Base-by-base conservation (phyloP, 2,329 filamentous ascomycete species). In the Saccharata proteae region DNA sequence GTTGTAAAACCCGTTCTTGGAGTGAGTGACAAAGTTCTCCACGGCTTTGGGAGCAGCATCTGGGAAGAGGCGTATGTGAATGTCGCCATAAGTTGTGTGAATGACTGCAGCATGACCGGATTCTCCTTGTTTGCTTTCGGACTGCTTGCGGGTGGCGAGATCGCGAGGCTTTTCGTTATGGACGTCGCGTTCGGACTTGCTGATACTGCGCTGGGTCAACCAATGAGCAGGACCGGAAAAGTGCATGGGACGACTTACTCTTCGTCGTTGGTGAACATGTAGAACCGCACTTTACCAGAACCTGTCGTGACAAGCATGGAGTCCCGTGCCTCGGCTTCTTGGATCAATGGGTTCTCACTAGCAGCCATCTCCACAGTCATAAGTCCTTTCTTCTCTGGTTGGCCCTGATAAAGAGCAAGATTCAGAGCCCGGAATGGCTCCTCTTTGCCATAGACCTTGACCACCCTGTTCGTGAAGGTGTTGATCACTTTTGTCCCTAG, bases 331-430 rank as follows among this genome's bases (percentile, higher is more conserved):
- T 94, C 88, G 2, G 90, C 83, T 62, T 94, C 86, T 49, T 90
- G 82, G 3, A 98, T 69, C 1, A 98, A 69, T 0, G 92, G 90
- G 52, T 98, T 98, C 45, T 74, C 80, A 19, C 83, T 93, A 1
- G 92, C 90, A 1, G 90, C 92, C 90, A 98, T 98, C 42, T 86
- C 86, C 15, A 96, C 80, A 0, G 92, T 98, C 3, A 90, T 81
- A 11, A 96, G 63, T 9, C 80, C 81, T 55, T 96, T 96, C 59
- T 88, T 92, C 53, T 93, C 82, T 1, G 90, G 90, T 43, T 88
- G 81, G 26, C 90, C 92, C 62, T 98, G 92, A 53, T 98, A 98
- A 5, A 98, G 59, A 12, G 80, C 73, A 9, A 98, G 61, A 51
- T 86, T 81, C 34, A 96, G 64, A 1, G 84, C 74, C 16, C 90